Evolutionary conservation across 441 rosid species (phyloP).

Genomic region (Erodium moschatum): DNA sequence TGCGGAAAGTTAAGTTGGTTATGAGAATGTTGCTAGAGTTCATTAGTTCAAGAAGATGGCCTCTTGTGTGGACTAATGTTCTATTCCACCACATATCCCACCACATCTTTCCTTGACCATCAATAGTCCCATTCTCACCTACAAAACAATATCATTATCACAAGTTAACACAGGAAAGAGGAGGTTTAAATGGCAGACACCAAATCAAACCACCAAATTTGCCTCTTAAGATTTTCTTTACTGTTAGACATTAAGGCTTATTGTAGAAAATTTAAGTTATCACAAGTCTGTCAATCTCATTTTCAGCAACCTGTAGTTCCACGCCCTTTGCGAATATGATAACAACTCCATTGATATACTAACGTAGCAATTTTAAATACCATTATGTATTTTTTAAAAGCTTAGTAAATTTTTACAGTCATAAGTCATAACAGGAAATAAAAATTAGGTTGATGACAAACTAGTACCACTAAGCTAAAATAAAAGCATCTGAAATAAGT

Average conservation of each 20-base stretch:
- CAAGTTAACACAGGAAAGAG: not conserved
- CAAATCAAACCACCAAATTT: not conserved
- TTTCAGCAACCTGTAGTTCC: not conserved
- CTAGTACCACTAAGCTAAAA: not conserved
- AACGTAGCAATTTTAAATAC: not conserved
- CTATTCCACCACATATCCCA: slow-evolving; percentile 97
- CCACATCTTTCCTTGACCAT: slow-evolving; percentile 95
- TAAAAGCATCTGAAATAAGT: not conserved
- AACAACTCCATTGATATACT: not conserved
- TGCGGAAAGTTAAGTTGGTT: slow-evolving; percentile 65
- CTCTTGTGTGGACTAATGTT: slow-evolving; percentile 72
- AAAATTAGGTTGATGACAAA: not conserved
- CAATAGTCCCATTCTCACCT: slow-evolving; percentile 84
- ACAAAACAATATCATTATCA: slow-evolving; percentile 17
- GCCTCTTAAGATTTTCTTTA: not conserved
- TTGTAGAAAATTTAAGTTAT: not conserved
- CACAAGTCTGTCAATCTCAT: not conserved
- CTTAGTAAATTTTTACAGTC: not conserved
- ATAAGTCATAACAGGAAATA: not conserved
- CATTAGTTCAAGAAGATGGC: slow-evolving; percentile 80
- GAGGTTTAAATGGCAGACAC: not conserved
- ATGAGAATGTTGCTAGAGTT: slow-evolving; percentile 67
- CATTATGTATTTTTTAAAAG: not conserved
- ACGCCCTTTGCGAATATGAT: not conserved
- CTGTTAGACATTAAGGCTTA: not conserved